phyloP scores from a whole-genome alignment of 139 green algal species.

The Pleodorina starrii region DNA sequence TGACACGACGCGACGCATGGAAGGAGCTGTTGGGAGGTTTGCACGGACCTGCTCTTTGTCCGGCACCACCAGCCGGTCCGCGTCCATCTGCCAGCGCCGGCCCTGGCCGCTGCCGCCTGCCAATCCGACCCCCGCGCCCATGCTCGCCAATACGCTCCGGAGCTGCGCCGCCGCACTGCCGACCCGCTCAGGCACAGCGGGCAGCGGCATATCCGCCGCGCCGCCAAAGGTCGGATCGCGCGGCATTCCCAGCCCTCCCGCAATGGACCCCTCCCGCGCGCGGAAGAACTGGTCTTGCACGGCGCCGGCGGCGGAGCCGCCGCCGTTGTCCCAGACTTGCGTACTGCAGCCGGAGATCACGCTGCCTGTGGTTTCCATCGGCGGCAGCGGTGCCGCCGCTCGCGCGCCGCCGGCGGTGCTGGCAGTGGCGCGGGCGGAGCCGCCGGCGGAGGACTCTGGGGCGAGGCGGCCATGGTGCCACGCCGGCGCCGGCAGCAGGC shows the following conservation, averaged over 20 bases:
- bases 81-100: not conserved
- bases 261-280: not conserved
- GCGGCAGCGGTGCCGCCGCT: not conserved
- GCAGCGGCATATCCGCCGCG: too few relatives aligned
- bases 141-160: not conserved
- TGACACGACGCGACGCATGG: too few relatives aligned
- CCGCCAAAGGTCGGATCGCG: not conserved
- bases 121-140: not conserved
- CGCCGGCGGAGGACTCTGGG: not conserved
- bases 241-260: not conserved
- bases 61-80: not conserved
- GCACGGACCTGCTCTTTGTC: constrained; percentile 18
- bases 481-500: constrained; percentile 16
- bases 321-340: not conserved
- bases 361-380: not conserved
- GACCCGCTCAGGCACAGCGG: not conserved
- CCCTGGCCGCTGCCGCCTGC: not conserved
- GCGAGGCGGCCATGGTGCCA: constrained; percentile 11
- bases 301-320: too few relatives aligned
- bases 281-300: not conserved
- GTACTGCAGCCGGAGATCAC: not conserved
- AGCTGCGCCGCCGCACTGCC: not conserved
- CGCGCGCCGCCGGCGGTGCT: not conserved
- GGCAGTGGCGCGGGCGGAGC: not conserved
- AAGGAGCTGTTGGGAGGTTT: too few relatives aligned